Evolutionary conservation across 441 rosid species (phyloP).

Genomic region (Populus hybrid): DNA sequence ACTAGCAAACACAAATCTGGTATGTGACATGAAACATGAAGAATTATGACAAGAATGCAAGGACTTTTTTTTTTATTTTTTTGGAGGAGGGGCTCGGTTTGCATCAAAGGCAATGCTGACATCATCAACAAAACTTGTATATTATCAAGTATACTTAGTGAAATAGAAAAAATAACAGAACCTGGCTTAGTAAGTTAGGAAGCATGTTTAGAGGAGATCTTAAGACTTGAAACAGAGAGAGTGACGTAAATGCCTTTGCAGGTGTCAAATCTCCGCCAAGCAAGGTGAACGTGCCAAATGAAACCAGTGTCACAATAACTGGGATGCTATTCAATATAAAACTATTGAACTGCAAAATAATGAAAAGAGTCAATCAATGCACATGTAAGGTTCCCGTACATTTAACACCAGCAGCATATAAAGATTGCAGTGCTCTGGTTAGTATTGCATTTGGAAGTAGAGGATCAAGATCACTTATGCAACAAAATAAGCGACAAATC

Average conservation of each 20-base stretch:
- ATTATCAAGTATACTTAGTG: neutral
- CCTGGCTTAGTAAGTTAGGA: conserved; percentile 90
- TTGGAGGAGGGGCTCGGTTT: neutral
- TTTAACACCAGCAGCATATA: neutral
- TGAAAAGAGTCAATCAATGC: conserved; percentile 16
- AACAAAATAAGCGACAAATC: neutral
- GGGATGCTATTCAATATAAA: conserved; percentile 88
- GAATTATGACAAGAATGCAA: neutral
- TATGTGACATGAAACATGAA: neutral
- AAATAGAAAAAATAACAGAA: conserved; percentile 24
- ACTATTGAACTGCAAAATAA: conserved; percentile 75
- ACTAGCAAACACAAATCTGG: no score
- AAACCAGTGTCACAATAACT: conserved; percentile 80
- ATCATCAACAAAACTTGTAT: neutral
- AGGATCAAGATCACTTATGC: neutral
- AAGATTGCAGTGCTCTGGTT: neutral
- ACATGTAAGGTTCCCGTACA: neutral
- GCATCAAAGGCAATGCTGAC: neutral
- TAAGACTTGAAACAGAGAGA: conserved; percentile 83
- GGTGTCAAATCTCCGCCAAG: conserved; percentile 97
- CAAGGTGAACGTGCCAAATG: conserved; percentile 86
- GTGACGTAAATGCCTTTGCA: conserved; percentile 96
- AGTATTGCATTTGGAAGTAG: neutral
- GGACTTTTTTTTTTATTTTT: no score
- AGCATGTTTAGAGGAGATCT: conserved; percentile 78